Base-by-base conservation (phyloP, 2,329 filamentous ascomycete species). In the Penicillium sp. region DNA sequence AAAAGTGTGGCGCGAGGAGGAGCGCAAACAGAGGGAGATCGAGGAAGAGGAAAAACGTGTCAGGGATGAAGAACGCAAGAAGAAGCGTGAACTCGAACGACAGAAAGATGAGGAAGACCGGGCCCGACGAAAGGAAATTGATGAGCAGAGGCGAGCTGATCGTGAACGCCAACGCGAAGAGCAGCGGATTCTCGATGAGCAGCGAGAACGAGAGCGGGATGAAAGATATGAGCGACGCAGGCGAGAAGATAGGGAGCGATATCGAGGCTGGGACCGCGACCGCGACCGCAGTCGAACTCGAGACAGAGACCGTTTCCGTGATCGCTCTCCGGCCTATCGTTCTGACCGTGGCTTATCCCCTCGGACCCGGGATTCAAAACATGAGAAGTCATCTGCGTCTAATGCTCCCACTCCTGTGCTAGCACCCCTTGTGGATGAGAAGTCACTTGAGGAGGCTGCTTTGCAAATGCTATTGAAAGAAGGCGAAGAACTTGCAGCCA, bases 361-460 rank as follows among this genome's bases (percentile, higher is more conserved):
- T 31, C 63, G 67, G 18, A 52, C 60, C 34, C 65, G 68, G 23
- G 72, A 72, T 29, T 63, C 66, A 4, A 71, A 65, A 52, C 61
- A 60, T 46, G 70, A 72, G 25, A 70, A 64, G 44, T 66, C 70
- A 15, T 56, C 62, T 32, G 65, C 68, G 4, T 67, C 70, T 3
- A 73, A 73, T 57, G 67, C 70, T 31, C 65, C 69, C 4, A 69
- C 68, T 3, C 66, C 65, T n/a, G 63, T 68, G 4, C 59, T 64
- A 40, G 54, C 57, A 29, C 52, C 62, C 3, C 70, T 71, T 10
- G 76, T 82, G 46, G 76, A 78, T 54, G 80, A 83, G 55, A 82
- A 83, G 65, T 76, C 79, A 18, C 65, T 85, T 44, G 82, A 84
- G 62, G 78, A 81, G 58, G 75, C 79, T 37, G 82, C 82, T 12